A percentile compares a stretch with the other conserved stretches of the same genome.
Conservation (phyloP, 1,139 yeast species). For the Suhomyces yuchorum region DNA sequence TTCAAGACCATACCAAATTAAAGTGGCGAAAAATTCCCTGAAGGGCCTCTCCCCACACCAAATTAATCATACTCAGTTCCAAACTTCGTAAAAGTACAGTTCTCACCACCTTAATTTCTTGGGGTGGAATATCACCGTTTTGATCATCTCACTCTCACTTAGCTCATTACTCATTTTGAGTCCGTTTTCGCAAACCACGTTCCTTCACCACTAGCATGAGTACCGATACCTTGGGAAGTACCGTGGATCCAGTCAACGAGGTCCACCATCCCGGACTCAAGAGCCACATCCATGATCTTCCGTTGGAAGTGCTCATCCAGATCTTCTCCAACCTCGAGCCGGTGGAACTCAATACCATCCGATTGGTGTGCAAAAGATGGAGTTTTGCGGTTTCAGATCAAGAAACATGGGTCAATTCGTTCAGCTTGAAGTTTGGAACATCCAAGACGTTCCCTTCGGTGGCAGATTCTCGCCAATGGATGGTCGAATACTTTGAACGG, state of each 20-base stretch:
- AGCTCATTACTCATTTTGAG: background rate
- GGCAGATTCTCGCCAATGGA: slow-evolving; percentile 55
- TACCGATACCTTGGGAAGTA: slow-evolving; percentile 15
- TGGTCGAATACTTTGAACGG: slow-evolving; percentile 57
- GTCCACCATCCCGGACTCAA: background rate
- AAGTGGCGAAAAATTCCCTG: too few species aligned
- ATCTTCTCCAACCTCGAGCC: slow-evolving; percentile 62
- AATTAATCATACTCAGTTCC: too few species aligned
- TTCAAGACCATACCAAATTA: too few species aligned
- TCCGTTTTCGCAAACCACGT: slow-evolving; percentile 1
- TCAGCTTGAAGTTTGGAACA: slow-evolving; percentile 47
- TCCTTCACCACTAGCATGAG: slow-evolving; percentile 1
- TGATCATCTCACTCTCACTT: background rate
- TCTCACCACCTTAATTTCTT: too few species aligned
- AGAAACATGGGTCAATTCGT: slow-evolving; percentile 63
- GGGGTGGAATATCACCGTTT: background rate
- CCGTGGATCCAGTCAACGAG: background rate
- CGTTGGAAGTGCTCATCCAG: slow-evolving; percentile 58
- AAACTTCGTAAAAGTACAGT: too few species aligned
- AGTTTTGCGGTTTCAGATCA: slow-evolving; percentile 54
- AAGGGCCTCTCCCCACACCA: background rate
- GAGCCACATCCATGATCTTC: slow-evolving; percentile 43
- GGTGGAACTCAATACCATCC: slow-evolving; percentile 48
- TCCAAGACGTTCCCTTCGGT: slow-evolving; percentile 54
- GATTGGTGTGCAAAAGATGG: slow-evolving; percentile 59